These are phyloP conservation scores for Talaromyces trachyspermus DNA, from an alignment of 495 filamentous ascomycete species.

Conservation along the genomic window DNA sequence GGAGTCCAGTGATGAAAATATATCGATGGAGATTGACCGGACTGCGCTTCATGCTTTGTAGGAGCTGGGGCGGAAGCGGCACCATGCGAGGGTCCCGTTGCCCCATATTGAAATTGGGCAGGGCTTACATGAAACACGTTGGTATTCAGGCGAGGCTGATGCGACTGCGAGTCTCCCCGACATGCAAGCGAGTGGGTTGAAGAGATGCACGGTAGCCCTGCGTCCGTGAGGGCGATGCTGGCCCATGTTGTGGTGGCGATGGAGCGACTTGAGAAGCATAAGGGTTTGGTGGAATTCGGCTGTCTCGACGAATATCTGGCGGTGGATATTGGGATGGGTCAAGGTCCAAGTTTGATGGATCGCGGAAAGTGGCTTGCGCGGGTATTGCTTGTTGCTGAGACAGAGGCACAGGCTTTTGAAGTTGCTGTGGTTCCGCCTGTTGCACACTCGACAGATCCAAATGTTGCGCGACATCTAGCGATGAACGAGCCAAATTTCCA, in stretches of 20 bases:
- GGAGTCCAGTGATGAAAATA: conserved; percentile 94
- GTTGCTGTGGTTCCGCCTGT: conserved; percentile 35
- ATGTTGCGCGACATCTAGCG: conserved; percentile 66
- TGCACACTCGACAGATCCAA: conserved; percentile 37
- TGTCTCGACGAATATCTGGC: conserved; percentile 25
- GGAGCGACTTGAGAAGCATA: conserved; percentile 22
- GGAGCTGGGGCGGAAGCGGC: conserved; percentile 39
- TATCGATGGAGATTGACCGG: conserved; percentile 56
- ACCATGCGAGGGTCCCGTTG: conserved; percentile 34
- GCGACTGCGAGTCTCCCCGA: conserved; percentile 17
- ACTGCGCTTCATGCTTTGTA: conserved; percentile 40
- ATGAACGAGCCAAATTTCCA: conserved; percentile 51
- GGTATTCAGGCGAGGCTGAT: conserved; percentile 46
- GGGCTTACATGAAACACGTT: conserved; percentile 43
- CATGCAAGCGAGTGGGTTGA: conserved; percentile 18
- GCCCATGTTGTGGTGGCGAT: conserved; percentile 17
- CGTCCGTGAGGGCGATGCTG: conserved; percentile 14
- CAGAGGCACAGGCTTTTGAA: conserved; percentile 19
- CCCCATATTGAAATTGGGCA: conserved; percentile 21
- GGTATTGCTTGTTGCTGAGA: conserved; percentile 37
- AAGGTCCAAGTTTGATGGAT: not conserved
- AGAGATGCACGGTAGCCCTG: not conserved
- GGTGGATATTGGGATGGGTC: conserved; percentile 10
- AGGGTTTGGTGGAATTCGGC: conserved; percentile 28
- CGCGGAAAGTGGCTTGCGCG: conserved; percentile 7